Percentiles rank a stretch among this genome's conserved stretches.
Conservation (phyloP, 768 basidiomycete genomes). For the Coprinopsis cinerea region DNA sequence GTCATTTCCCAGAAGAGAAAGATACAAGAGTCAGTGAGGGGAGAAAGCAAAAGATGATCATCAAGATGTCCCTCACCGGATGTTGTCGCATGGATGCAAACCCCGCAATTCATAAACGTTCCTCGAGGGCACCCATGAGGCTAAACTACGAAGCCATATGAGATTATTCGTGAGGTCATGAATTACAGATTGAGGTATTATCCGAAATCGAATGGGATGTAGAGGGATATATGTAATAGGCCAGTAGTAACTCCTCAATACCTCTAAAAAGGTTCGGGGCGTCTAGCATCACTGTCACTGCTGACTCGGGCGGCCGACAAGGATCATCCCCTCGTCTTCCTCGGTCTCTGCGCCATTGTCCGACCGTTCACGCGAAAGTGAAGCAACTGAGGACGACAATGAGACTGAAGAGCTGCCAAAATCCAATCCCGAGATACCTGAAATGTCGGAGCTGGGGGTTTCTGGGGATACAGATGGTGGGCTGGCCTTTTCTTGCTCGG, state of each 20-base stretch:
- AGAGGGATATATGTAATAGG: not conserved
- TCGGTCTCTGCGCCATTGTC: constrained; percentile 72
- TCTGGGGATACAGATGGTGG: constrained; percentile 4
- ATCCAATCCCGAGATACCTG: constrained; percentile 1
- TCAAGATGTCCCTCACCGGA: not conserved
- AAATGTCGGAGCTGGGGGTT: constrained; percentile 1
- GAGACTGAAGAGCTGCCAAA: constrained; percentile 21
- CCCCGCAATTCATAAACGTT: too few species aligned
- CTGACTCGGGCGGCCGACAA: constrained; percentile 55
- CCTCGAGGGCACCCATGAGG: too few species aligned
- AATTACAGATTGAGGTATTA: too few species aligned
- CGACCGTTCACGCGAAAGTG: constrained; percentile 37
- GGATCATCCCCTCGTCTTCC: constrained; percentile 79
- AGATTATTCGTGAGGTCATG: too few species aligned
- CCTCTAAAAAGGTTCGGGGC: not conserved
- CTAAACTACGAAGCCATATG: too few species aligned
- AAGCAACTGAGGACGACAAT: constrained; percentile 28
- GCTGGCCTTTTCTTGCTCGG: not conserved
- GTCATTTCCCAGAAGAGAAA: too few species aligned
- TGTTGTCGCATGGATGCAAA: too few species aligned
- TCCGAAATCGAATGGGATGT: not conserved
- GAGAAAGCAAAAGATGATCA: not conserved
- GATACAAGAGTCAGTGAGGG: too few species aligned
- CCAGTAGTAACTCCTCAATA: not conserved
- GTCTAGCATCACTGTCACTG: not conserved